phyloP scores from a whole-genome alignment of 139 green algal genomes.

The Picochlorum sp. region DNA sequence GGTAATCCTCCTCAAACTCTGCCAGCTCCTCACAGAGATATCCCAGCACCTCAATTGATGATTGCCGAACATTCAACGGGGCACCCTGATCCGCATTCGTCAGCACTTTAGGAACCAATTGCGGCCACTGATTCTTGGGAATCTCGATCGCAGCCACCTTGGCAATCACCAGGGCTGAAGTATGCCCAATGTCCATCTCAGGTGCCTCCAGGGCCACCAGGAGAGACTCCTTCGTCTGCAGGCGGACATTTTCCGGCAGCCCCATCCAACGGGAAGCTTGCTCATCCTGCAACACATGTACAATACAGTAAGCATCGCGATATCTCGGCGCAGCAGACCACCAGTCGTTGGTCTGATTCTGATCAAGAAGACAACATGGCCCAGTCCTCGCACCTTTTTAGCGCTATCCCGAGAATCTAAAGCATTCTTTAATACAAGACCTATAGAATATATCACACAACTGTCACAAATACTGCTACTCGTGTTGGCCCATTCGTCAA shows the following conservation, averaged over 20 bases:
- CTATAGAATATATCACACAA: slow-evolving; percentile 14
- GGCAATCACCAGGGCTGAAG: slow-evolving; percentile 78
- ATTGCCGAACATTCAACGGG: slow-evolving; percentile 53
- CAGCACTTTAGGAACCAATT: slow-evolving; percentile 67
- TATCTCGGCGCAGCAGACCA: too few species aligned
- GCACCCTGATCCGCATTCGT: slow-evolving; percentile 33
- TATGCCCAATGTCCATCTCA: slow-evolving; percentile 45
- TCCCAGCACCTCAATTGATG: slow-evolving; percentile 83
- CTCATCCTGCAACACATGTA: slow-evolving; percentile 34
- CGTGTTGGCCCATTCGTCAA: neutral
- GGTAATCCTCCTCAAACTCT: slow-evolving; percentile 60
- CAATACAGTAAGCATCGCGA: too few species aligned
- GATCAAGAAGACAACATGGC: neutral
- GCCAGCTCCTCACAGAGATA: slow-evolving; percentile 95
- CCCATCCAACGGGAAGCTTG: slow-evolving; percentile 61
- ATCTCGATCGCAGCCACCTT: slow-evolving; percentile 94
- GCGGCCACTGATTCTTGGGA: slow-evolving; percentile 66
- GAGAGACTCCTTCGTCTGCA: slow-evolving; percentile 69
- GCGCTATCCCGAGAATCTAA: slow-evolving; percentile 77
- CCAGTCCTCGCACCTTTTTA: slow-evolving; percentile 37
- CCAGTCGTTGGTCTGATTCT: slow-evolving; percentile 4
- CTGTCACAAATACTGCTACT: neutral
- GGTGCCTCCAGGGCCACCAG: slow-evolving; percentile 60
- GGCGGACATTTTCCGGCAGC: slow-evolving; percentile 49
- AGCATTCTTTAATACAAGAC: slow-evolving; percentile 93